phyloP scores from a whole-genome alignment of 1,139 yeast species.

The Lodderomyces elongisporus region DNA sequence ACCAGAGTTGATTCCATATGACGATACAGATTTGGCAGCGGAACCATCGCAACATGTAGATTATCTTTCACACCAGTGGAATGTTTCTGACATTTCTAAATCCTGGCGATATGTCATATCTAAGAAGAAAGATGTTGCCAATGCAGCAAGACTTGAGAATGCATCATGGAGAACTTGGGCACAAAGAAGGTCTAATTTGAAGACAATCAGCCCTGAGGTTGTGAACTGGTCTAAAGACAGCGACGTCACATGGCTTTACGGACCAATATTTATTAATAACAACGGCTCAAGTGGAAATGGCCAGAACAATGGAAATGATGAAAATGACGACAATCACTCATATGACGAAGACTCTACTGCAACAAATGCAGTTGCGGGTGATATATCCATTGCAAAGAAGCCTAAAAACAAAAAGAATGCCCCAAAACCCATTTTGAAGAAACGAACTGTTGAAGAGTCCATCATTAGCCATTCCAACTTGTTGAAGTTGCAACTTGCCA shows the following conservation, averaged over 20 bases:
- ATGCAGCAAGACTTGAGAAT: conserved; percentile 64
- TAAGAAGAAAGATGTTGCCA: conserved; percentile 71
- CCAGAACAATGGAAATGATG: conserved; percentile 12
- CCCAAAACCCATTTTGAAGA: conserved; percentile 77
- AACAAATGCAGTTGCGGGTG: conserved; percentile 45
- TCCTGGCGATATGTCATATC: conserved; percentile 92
- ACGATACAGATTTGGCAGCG: conserved; percentile 73
- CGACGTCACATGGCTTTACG: conserved; percentile 80
- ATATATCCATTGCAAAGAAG: conserved; percentile 26
- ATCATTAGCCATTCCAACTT: conserved; percentile 57
- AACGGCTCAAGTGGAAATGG: conserved; percentile 7
- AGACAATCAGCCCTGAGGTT: conserved; percentile 66
- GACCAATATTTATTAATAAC: conserved; percentile 59
- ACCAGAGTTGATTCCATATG: conserved; percentile 58
- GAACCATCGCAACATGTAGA: conserved; percentile 92
- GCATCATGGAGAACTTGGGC: conserved; percentile 90
- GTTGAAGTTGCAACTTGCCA: conserved; percentile 42
- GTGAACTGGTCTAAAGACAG: conserved; percentile 79
- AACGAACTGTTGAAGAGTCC: conserved; percentile 73
- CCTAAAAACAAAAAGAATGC: conserved; percentile 14
- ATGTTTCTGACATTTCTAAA: conserved; percentile 84
- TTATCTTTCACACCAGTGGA: conserved; percentile 93
- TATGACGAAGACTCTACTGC: conserved; percentile 26
- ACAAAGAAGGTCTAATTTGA: conserved; percentile 61
- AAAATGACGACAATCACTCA: conserved; percentile 13